Evolutionary conservation across 331 rosid genomes (phyloP), one percentile per base, ranked within the genome.

Genomic region (Dryas integrifolia): DNA sequence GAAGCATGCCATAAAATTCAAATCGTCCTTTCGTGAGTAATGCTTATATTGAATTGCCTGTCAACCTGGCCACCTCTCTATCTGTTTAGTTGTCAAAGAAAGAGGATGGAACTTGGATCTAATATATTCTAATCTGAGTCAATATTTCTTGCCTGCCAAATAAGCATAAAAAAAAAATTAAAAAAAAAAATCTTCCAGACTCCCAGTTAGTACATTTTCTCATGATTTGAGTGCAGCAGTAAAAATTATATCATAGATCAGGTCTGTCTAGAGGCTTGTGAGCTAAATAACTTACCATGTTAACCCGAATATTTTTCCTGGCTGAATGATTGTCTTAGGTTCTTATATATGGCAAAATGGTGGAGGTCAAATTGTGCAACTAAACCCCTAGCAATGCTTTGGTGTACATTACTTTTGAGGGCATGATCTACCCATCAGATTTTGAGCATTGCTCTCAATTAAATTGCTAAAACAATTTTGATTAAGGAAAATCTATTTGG

Each of bases 1-100:
- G 18, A 50, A 74, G 24, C 70, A 45, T 51, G 30, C 73, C 66
- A 47, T 16, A 35, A 59, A 60, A 60, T 4, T 62, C 49, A 62
- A 39, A 39, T 62, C 4, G 15, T 62, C 67, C 49, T 62, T 7
- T 8, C 3, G 5, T n/a, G 49, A 62, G 67, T 62, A 59, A 59
- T 15, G 30, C 18, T 11, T 35, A 53, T 53, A 8, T 53, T 7
- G 9, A 7, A 24, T 53, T 53, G 35, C 13, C 59, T 53, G 12
- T 26, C 59, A 16, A 30, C 35, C 35, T 30, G 35, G 35, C 35
- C 35, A 30, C 35, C 35, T 1, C 35, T 30, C 35, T 30, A 30
- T 1, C 35, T 30, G 35, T 30, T 30, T 30, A 30, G 35, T 30
- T 30, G 35, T 30, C 35, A 30, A 30, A 30, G 35, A 47, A 47